These are phyloP conservation scores for Penicillium malachiteum DNA, from an alignment of 495 filamentous ascomycete genomes.

Conservation along the genomic window DNA sequence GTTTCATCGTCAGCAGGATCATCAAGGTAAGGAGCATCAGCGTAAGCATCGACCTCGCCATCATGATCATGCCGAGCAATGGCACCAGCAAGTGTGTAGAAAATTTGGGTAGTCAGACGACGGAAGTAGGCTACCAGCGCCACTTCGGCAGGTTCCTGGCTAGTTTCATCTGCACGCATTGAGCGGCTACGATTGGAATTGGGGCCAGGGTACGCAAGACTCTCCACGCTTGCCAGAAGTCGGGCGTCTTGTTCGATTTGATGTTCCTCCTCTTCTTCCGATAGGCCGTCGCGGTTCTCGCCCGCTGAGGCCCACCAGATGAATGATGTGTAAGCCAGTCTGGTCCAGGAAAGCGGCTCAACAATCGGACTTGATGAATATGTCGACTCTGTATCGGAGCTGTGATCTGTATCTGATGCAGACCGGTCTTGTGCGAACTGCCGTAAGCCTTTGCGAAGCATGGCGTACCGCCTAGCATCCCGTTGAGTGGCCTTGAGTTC, in stretches of 20 bases:
- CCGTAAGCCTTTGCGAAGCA: slow-evolving; percentile 66
- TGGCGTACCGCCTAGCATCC: slow-evolving; percentile 75
- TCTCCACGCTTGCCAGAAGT: slow-evolving; percentile 44
- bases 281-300: slow-evolving; percentile 62
- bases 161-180: slow-evolving; percentile 36
- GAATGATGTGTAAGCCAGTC: slow-evolving; percentile 85
- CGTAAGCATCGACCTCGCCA: slow-evolving; percentile 21
- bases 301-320: slow-evolving; percentile 99
- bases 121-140: slow-evolving; percentile 91
- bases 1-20: slow-evolving; percentile 17
- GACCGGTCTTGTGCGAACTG: slow-evolving; percentile 41
- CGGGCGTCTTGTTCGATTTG: slow-evolving; percentile 44
- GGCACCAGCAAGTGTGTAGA: slow-evolving; percentile 62
- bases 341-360: slow-evolving; percentile 84
- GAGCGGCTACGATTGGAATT: slow-evolving; percentile 42
- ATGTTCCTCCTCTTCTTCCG: slow-evolving; percentile 44
- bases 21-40: slow-evolving; percentile 17
- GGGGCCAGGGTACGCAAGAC: slow-evolving; percentile 26
- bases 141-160: slow-evolving; percentile 57
- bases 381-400: slow-evolving; percentile 46
- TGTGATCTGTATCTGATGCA: slow-evolving; percentile 16
- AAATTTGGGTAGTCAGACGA: slow-evolving; percentile 69
- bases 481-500: slow-evolving; percentile 84
- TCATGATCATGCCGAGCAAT: slow-evolving; percentile 55
- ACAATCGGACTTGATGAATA: slow-evolving; percentile 55